phyloP scores from a whole-genome alignment of 495 filamentous ascomycete genomes.

The Penicillium dipodomyicola region DNA sequence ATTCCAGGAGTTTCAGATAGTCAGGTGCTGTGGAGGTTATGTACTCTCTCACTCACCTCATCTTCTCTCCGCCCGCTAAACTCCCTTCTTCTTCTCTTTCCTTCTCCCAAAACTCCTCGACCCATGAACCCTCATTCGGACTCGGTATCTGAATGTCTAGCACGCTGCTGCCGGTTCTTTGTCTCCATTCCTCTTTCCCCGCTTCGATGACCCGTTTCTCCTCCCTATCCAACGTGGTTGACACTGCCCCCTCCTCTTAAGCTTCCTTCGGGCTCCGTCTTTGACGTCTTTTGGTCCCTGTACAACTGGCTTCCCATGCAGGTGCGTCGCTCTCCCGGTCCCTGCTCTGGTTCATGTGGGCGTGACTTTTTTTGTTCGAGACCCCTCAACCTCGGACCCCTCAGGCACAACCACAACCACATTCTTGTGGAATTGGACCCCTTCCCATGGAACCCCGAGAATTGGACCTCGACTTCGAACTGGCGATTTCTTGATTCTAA shows the following conservation, averaged over 20 bases:
- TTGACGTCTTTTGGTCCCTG: conserved; percentile 30
- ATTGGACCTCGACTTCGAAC: neutral
- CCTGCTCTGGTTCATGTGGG: neutral
- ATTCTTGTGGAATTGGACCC: conserved; percentile 3
- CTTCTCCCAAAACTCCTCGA: conserved; percentile 11
- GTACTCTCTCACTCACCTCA: conserved; percentile 1
- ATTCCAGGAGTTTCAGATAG: conserved; percentile 5
- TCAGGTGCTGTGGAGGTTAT: conserved; percentile 19
- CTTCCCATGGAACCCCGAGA: neutral
- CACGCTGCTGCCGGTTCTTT: conserved; percentile 9
- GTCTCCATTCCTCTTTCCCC: conserved; percentile 28
- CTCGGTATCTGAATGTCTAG: conserved; percentile 17
- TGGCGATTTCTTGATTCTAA: conserved; percentile 11
- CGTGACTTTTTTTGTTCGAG: neutral
- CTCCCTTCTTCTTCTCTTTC: conserved; percentile 8
- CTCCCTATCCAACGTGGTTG: conserved; percentile 23
- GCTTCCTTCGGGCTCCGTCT: conserved; percentile 28
- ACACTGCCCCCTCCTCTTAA: conserved; percentile 22
- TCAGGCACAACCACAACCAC: conserved; percentile 5
- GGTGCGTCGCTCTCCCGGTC: conserved; percentile 26
- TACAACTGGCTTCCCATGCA: conserved; percentile 43
- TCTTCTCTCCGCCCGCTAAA: conserved; percentile 14
- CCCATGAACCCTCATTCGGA: conserved; percentile 12
- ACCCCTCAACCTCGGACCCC: conserved; percentile 1
- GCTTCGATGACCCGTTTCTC: conserved; percentile 45